Evolutionary conservation across 176 grass and related monocot species (phyloP), one percentile per base, ranked within the genome.

Genomic region (Zizania latifolia): DNA sequence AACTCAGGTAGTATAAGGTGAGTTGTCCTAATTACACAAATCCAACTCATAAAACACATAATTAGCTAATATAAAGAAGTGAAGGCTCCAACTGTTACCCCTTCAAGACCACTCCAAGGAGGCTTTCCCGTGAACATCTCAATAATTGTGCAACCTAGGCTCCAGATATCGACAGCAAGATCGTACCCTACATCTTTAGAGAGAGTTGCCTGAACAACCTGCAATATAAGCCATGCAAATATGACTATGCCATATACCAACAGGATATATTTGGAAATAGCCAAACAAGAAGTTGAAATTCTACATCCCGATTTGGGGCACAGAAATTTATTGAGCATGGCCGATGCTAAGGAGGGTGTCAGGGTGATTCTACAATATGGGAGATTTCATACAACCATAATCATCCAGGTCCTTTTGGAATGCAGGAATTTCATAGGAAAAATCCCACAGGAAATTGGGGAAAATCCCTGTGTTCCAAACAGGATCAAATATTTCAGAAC

Each of bases 41-140:
- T 63, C 66, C 30, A 83, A 58, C 48, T 67, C 28, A 74, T 55
- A 28, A 54, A 81, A 38, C 5, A 76, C 26, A 58, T 70, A 70
- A 24, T 78, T 77, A 14, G 17, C 22, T 65, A 82, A 64, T 17
- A 33, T 36, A 62, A 44, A 31, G 43, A 17, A 10, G 37, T 16
- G 51, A 37, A 79, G 24, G 41, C 58, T 40, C 85, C 34, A 35
- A 70, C 19, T 50, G 64, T 67, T 95, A 95, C 92, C 86, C 89
- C 92, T 92, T 96, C 92, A 89, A 96, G 86, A 79, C 89, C 92
- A 50, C 75, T 89, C 92, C 92, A 96, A 76, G 92, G 92, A 80
- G 87, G 92, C 79, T 89, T 92, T 41, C 92, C 86, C 4, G 92
- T 96, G 59, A 92, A 96, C 92, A 96, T 96, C 76, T 96, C 92